Evolutionary conservation across 352 stramenopile species (phyloP).

Genomic region (Phytophthora megakarya): DNA sequence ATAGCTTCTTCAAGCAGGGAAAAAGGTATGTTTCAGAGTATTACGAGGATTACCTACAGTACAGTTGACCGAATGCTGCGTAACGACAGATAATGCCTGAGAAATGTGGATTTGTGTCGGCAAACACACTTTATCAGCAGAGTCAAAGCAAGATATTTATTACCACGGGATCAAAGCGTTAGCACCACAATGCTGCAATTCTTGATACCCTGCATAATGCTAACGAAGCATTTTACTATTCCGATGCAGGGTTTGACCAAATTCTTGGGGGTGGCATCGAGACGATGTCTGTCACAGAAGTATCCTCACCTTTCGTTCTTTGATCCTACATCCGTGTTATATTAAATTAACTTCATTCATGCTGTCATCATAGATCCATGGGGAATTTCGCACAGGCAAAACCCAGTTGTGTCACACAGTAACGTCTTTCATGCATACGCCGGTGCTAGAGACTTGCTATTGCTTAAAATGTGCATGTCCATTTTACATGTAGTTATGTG

Average conservation of each 20-base stretch:
- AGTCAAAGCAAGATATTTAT: conserved; percentile 80
- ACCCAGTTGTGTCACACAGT: conserved; percentile 94
- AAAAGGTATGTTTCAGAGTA: conserved; percentile 48
- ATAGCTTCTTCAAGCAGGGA: conserved; percentile 74
- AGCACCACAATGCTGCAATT: neutral
- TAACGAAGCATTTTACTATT: neutral
- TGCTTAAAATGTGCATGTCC: neutral
- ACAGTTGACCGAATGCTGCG: neutral
- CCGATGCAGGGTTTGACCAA: conserved; percentile 76
- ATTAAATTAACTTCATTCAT: too few relatives aligned
- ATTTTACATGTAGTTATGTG: conserved; percentile 64
- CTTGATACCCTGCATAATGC: neutral
- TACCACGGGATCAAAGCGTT: conserved; percentile 78
- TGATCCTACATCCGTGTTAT: neutral
- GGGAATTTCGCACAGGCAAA: conserved; percentile 95
- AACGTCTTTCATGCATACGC: neutral
- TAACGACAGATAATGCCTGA: conserved; percentile 62
- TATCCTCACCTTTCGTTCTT: conserved; percentile 22
- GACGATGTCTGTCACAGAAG: conserved; percentile 92
- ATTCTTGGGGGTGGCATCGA: conserved; percentile 89
- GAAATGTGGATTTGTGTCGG: conserved; percentile 76
- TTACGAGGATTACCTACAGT: neutral
- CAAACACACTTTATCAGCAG: conserved; percentile 67
- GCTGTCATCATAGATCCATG: conserved; percentile 68
- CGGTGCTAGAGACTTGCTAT: neutral